Evolutionary conservation across 495 filamentous ascomycete species (phyloP), one percentile per base, ranked within the genome.

Genomic region (Penicillium taxi): DNA sequence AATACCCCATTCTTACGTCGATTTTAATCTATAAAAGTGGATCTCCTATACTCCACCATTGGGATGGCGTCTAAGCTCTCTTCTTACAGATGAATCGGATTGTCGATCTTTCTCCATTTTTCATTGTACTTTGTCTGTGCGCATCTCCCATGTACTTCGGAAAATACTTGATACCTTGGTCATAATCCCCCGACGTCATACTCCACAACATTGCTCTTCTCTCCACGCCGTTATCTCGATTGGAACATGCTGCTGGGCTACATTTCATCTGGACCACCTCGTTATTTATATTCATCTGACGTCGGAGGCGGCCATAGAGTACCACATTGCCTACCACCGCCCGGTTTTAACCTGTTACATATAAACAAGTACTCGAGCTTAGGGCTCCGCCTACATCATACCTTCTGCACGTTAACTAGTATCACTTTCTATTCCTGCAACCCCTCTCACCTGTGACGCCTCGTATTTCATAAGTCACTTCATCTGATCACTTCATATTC

Each of bases 251-350:
- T 19, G 37, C 26, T 14, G 20, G 24, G 32, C 37, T 16, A 13
- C 27, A 11, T 13, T 14, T 17, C 24, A 12, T 29, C 26, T 19
- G 24, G 30, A 32, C 35, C 41, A 40, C 33, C 20, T n/a, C 7
- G 15, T 5, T 9, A 25, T 23, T 33, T 9, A 15, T 15, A 26
- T 5, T 9, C 13, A 14, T 39, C 54, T 58, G 55, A 58, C 55
- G 55, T 58, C 55, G 48, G 52, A 53, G 55, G 55, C 55, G 48
- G 45, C 24, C 6, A n/a, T n/a, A n/a, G n/a, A n/a, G n/a, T n/a
- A 18, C 20, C 26, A 15, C 4, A 13, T 21, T 23, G 30, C 26
- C 9, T 26, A 26, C 44, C 23, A 8, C n/a, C 17, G 25, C 33
- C n/a, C 24, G 12, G 41, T 37, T 47, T 56, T 47, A 27, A n/a